Evolutionary conservation across 1,284 basidiomycete genomes (phyloP).

Genomic region (Fomitopsis palustris): DNA sequence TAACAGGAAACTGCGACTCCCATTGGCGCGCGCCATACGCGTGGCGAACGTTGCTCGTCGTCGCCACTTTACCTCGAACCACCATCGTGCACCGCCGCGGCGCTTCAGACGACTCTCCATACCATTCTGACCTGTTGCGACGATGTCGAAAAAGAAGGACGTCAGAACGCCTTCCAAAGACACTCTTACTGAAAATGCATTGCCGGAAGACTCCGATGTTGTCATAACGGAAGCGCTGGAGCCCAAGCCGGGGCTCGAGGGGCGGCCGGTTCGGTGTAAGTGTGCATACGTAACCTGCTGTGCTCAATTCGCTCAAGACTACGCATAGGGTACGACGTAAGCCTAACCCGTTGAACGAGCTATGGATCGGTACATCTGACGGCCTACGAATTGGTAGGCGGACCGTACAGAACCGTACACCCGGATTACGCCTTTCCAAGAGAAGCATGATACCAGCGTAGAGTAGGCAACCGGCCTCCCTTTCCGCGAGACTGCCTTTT

Average conservation of each 20-base stretch:
- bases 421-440: constrained; percentile 75
- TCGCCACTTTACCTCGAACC: neutral
- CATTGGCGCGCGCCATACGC: neutral
- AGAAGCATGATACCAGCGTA: constrained; percentile 74
- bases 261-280: constrained; percentile 29
- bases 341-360: constrained; percentile 2
- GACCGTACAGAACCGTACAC: constrained; percentile 80
- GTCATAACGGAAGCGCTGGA: constrained; percentile 16
- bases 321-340: constrained; percentile 29
- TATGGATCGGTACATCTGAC: neutral
- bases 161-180: constrained; percentile 2
- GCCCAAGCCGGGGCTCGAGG: constrained; percentile 26
- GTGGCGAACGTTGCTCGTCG: neutral
- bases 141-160: constrained; percentile 15
- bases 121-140: neutral
- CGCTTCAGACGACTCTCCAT: neutral
- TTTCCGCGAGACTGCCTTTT: constrained; percentile 7
- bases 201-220: constrained; percentile 25
- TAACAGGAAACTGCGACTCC: neutral
- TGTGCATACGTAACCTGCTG: neutral
- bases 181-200: constrained; percentile 11
- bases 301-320: neutral
- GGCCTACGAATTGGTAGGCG: neutral
- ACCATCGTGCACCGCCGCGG: neutral
- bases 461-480: constrained; percentile 49